Evolutionary conservation across 225 moss, liverwort and hornwort genomes (phyloP), one percentile per base, ranked within the genome.

Genomic region (Climacium dendroides): DNA sequence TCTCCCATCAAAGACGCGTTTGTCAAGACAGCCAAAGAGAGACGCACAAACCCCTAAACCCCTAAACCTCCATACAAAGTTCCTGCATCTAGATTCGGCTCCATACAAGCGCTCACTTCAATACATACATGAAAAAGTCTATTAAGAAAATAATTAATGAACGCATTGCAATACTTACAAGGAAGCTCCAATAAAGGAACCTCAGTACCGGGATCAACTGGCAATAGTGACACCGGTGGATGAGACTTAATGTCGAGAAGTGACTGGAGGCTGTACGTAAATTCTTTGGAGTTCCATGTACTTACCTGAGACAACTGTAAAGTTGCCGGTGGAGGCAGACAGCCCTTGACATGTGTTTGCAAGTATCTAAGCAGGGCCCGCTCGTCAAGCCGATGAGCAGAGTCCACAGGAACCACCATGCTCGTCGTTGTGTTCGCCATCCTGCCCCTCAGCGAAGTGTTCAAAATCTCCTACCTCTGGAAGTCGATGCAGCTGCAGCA

Each of bases 321-420:
- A 66, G 89, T 85, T 60, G 92, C 92, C 55, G 94, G 90, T 35
- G 90, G 90, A 45, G 88, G 92, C 73, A 91, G 92, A 89, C 94
- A 95, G 35, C 91, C 97, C 74, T 95, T 80, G 61, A 99, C 90
- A 78, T 94, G 90, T 54, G 89, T 73, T 87, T 93, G 96, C 90
- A 99, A 89, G 84, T 96, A 99, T 76, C 80, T 89, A 14, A 97
- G 87, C 57, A 99, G 94, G 35, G 86, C 85, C 67, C 57, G 82
- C 87, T 94, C 91, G 83, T 96, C 90, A 70, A 99, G 94, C 54
- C 65, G 90, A 87, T 96, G 96, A 18, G 94, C 92, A 76, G 94
- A 85, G 81, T 95, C 93, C 84, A 97, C 98, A 79, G 95, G 93
- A 88, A 89, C 89, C 78, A 96, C 94, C 90, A 95, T 82, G 88